Evolutionary conservation across 495 filamentous ascomycete species (phyloP).

Genomic region (Amphirosellinia nigrospora): DNA sequence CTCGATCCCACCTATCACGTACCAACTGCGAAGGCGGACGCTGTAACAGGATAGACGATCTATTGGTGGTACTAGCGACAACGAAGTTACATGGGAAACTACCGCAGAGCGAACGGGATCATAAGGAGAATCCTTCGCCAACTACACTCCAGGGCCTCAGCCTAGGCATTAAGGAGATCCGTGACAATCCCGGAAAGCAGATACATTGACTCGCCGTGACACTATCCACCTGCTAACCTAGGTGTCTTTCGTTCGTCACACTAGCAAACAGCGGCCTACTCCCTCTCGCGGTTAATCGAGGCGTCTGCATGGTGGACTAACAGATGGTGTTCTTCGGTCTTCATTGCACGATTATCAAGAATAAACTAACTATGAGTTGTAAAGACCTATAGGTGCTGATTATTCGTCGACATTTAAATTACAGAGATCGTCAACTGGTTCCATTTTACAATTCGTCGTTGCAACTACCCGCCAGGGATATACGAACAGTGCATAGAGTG

Average conservation of each 20-base stretch:
- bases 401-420: background rate
- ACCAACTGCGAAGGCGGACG: constrained; percentile 8
- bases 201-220: background rate
- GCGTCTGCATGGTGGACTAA: constrained; percentile 11
- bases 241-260: constrained; percentile 1
- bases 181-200: constrained; percentile 7
- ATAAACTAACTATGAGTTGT: constrained; percentile 16
- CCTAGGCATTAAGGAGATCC: background rate
- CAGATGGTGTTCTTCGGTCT: background rate
- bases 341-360: background rate
- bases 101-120: constrained; percentile 18
- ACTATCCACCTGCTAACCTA: background rate
- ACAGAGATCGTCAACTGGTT: constrained; percentile 5
- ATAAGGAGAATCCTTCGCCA: constrained; percentile 17
- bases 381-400: constrained; percentile 16
- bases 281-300: background rate
- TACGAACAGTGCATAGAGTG: constrained; percentile 8
- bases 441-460: background rate
- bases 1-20: constrained; percentile 14
- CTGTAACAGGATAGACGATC: constrained; percentile 13
- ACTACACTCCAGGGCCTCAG: background rate
- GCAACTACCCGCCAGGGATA: constrained; percentile 9
- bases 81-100: constrained; percentile 8
- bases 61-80: constrained; percentile 2
- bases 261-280: background rate